phyloP scores from a whole-genome alignment of 2,329 filamentous ascomycete genomes.

The Stachybotrys chartarum region DNA sequence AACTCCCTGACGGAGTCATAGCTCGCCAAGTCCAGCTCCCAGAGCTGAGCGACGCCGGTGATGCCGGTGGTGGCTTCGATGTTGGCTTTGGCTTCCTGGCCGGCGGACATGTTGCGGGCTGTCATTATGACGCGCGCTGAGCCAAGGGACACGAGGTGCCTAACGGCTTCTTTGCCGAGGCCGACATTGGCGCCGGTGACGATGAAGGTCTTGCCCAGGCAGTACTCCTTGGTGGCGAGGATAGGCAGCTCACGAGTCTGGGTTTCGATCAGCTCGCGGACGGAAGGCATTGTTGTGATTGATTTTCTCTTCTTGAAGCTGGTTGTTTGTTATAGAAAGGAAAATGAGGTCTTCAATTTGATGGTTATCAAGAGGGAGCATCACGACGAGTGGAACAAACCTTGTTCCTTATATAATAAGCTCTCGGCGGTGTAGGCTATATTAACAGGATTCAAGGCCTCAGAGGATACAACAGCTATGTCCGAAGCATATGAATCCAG shows the following conservation, averaged over 20 bases:
- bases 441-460: too few species aligned
- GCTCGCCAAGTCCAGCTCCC: conserved; percentile 31
- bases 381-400: too few species aligned
- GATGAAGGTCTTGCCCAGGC: conserved; percentile 12
- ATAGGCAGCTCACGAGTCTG: background rate
- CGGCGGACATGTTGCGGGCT: conserved; percentile 29
- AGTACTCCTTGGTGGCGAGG: background rate
- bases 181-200: conserved; percentile 32
- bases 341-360: too few species aligned
- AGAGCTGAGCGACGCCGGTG: conserved; percentile 28
- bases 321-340: too few species aligned
- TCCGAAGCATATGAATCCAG: too few species aligned
- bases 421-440: too few species aligned
- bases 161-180: conserved; percentile 31
- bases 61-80: conserved; percentile 19
- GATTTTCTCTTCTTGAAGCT: too few species aligned
- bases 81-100: conserved; percentile 27
- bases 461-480: too few species aligned
- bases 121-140: conserved; percentile 33
- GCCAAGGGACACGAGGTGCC: conserved; percentile 28
- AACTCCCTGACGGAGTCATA: conserved; percentile 29
- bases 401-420: too few species aligned
- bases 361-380: too few species aligned
- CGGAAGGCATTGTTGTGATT: background rate
- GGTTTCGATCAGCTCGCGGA: background rate